These are phyloP conservation scores for Glycyrrhiza uralensis DNA, from an alignment of 306 rosid genomes.

Conservation along the genomic window DNA sequence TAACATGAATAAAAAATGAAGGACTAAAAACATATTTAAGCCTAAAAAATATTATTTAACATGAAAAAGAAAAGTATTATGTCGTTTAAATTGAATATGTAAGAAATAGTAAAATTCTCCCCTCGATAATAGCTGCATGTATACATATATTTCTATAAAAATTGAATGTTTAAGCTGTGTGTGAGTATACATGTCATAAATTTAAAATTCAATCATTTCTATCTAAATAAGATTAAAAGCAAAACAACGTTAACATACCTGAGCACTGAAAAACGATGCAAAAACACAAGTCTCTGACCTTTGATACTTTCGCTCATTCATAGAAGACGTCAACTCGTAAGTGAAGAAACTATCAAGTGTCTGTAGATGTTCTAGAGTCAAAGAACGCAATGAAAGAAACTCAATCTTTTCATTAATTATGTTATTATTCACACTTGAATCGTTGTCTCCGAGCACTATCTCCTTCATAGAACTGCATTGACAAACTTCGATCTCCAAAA, in stretches of 20 bases:
- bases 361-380: background rate
- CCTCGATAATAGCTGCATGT: no score
- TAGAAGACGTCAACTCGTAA: background rate
- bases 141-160: no score
- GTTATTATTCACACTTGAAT: background rate
- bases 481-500: background rate
- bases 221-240: background rate
- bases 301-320: background rate
- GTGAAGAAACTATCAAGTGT: background rate
- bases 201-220: background rate
- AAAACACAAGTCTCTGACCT: background rate
- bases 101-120: no score
- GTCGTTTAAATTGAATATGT: no score
- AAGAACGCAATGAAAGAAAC: background rate
- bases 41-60: no score
- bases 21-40: no score
- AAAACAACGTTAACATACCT: background rate
- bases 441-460: background rate
- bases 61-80: no score
- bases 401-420: background rate
- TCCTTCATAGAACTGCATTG: background rate
- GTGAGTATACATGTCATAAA: background rate
- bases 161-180: no score
- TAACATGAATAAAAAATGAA: no score
- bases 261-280: background rate